Percentiles rank a stretch among this genome's conserved stretches.
Evolutionary conservation across 2,329 filamentous ascomycete genomes (phyloP).

Genomic region (Didymella pinodella): DNA sequence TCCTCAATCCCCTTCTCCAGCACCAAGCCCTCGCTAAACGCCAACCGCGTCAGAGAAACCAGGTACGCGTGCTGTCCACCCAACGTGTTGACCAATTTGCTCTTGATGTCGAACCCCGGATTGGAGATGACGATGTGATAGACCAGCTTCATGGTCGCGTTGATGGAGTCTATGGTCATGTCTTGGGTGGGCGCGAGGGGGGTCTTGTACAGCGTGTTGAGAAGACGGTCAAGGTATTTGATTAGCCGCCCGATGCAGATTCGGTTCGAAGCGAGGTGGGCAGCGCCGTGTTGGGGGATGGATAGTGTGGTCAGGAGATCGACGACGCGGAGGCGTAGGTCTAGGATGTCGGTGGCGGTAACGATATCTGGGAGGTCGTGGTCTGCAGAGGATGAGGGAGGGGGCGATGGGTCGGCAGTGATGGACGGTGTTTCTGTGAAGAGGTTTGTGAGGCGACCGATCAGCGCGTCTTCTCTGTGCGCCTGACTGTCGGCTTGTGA

Average conservation of each 20-base stretch:
- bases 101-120: slow-evolving; percentile 70
- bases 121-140: slow-evolving; percentile 68
- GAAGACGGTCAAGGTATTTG: slow-evolving; percentile 75
- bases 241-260: slow-evolving; percentile 78
- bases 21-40: slow-evolving; percentile 81
- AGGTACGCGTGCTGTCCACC: slow-evolving; percentile 84
- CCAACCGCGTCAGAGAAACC: slow-evolving; percentile 80
- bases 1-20: slow-evolving; percentile 79
- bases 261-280: slow-evolving; percentile 72
- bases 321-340: slow-evolving; percentile 57
- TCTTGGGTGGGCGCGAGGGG: slow-evolving; percentile 47
- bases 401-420: slow-evolving; percentile 21
- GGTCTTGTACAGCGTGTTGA: slow-evolving; percentile 65
- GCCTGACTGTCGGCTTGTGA: slow-evolving; percentile 43
- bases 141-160: slow-evolving; percentile 67
- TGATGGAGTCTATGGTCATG: slow-evolving; percentile 61
- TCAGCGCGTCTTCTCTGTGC: slow-evolving; percentile 56
- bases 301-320: slow-evolving; percentile 65
- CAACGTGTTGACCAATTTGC: slow-evolving; percentile 73
- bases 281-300: slow-evolving; percentile 65
- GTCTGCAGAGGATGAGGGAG: no score
- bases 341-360: slow-evolving; percentile 51
- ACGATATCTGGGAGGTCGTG: background rate
- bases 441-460: slow-evolving; percentile 70
- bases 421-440: slow-evolving; percentile 63